These are phyloP conservation scores for Starmerella stigmatis DNA, from an alignment of 805 yeast genomes.

Conservation along the genomic window DNA sequence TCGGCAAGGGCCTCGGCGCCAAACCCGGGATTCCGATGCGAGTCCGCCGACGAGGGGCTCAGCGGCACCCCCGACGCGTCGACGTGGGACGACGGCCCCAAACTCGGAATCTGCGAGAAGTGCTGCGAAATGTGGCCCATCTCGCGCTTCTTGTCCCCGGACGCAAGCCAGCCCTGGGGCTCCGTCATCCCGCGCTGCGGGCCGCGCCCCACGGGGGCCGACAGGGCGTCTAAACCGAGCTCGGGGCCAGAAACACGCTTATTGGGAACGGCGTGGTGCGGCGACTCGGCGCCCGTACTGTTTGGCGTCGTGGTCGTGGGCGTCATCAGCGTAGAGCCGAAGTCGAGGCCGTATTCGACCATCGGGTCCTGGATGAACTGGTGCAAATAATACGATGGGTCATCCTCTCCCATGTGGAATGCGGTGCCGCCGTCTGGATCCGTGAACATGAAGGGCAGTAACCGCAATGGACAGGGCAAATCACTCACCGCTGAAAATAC, in stretches of 20 bases:
- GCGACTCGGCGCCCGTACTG: conserved; percentile 3
- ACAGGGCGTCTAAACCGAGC: not conserved
- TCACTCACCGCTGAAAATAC: not conserved
- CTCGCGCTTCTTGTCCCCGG: not conserved
- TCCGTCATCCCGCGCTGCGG: not conserved
- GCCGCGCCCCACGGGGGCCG: not conserved
- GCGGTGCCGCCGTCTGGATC: conserved; percentile 9
- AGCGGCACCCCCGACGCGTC: conserved; percentile 13
- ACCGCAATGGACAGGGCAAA: conserved; percentile 3
- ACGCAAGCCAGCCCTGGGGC: not conserved
- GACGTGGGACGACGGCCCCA: conserved; percentile 3
- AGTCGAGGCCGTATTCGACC: conserved; percentile 16
- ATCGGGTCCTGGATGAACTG: conserved; percentile 19
- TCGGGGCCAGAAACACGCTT: not conserved
- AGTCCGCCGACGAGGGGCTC: conserved; percentile 15
- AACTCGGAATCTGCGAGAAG: conserved; percentile 3
- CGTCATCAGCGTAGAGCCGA: conserved; percentile 14
- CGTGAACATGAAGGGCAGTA: conserved; percentile 1
- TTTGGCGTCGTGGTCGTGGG: conserved; percentile 9
- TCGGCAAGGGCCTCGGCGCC: conserved; percentile 1
- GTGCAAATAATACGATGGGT: conserved; percentile 10
- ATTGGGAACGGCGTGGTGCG: not conserved
- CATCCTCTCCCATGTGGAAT: conserved; percentile 10
- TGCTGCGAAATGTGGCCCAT: conserved; percentile 8
- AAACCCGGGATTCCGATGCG: conserved; percentile 1